Evolutionary conservation across 768 basidiomycete species (phyloP).

Genomic region (Cyathus striatus): DNA sequence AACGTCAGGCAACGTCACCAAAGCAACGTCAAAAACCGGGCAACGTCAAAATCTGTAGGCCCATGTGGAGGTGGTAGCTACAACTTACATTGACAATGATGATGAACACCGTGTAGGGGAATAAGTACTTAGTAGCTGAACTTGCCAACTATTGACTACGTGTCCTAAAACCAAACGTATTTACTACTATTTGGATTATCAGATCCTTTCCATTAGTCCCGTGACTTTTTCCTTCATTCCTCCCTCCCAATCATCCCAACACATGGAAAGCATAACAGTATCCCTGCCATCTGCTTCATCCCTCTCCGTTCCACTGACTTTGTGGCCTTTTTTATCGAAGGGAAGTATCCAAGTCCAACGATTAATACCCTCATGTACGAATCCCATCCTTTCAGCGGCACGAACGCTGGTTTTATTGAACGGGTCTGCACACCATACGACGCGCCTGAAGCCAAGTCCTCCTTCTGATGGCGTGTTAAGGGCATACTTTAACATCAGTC

Average conservation of each 20-base stretch:
- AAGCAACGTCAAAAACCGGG: too few relatives aligned
- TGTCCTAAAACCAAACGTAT: too few relatives aligned
- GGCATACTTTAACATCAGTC: constrained; percentile 33
- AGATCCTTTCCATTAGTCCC: constrained; percentile 19
- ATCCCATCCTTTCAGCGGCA: constrained; percentile 49
- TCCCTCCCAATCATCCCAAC: constrained; percentile 47
- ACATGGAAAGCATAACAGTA: constrained; percentile 30
- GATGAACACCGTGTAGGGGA: too few relatives aligned
- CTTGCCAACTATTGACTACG: too few relatives aligned
- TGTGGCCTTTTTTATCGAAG: constrained; percentile 21
- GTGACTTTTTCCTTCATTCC: constrained; percentile 24
- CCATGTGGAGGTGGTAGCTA: too few relatives aligned
- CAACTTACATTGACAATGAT: too few relatives aligned
- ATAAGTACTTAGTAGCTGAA: too few relatives aligned
- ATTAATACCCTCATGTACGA: constrained; percentile 40
- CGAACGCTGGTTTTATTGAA: constrained; percentile 37
- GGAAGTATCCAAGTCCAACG: constrained; percentile 45
- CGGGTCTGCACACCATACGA: constrained; percentile 47
- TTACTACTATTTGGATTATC: neutral
- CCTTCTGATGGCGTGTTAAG: constrained; percentile 30
- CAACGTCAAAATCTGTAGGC: too few relatives aligned
- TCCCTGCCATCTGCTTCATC: constrained; percentile 31
- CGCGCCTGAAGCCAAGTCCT: constrained; percentile 48
- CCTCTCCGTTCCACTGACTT: constrained; percentile 14
- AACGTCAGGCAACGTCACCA: too few relatives aligned